Evolutionary conservation across 768 basidiomycete genomes (phyloP), one percentile per base, ranked within the genome.

Genomic region (Russula sp.): DNA sequence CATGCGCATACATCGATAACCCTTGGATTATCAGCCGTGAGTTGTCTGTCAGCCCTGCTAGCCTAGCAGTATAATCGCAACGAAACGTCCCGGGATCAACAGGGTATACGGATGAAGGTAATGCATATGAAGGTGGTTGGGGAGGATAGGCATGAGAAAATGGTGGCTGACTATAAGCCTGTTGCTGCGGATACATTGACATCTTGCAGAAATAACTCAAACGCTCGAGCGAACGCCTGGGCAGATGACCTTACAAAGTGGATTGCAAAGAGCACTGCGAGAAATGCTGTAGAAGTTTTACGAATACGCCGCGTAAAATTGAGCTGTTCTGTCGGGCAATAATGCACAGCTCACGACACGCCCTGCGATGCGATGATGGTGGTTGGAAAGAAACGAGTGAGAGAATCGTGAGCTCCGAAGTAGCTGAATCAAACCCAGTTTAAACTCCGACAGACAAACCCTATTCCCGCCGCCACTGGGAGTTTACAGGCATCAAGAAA

Each of bases 11-110:
- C 82, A 94, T 86, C 39, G 97, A 98, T 16, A 99, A 76, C 64
- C 82, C 83, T 77, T 97, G 93, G 67, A 99, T 99, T 65, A 97
- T 85, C 10, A 93, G 89, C 71, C 94, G 87, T 68, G 94, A 96
- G 77, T 98, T 99, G 80, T 94, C 87, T 56, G 86, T 91, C 66
- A 99, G 87, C 66, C 87, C 84, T 70, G 83, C 77, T 59, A 97
- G 85, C 65, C 89, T 85, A 47, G 77, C 73, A 59, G 82, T 71
- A 75, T 88, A 93, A 77, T 92, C 91, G 76, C 85, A 84, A 68
- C 92, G 84, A 73, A 93, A 93, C 44, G 81, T 77, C 74, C 79
- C 80, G 35, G 88, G 84, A 73, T 91, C 88, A 72, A 83, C 74
- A 72, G 75, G 75, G 70, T 79, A 80, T 67, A 79, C 76, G 50